Base-by-base conservation (phyloP, 2,329 filamentous ascomycete species). In the Paraphaeosphaeria minitans region DNA sequence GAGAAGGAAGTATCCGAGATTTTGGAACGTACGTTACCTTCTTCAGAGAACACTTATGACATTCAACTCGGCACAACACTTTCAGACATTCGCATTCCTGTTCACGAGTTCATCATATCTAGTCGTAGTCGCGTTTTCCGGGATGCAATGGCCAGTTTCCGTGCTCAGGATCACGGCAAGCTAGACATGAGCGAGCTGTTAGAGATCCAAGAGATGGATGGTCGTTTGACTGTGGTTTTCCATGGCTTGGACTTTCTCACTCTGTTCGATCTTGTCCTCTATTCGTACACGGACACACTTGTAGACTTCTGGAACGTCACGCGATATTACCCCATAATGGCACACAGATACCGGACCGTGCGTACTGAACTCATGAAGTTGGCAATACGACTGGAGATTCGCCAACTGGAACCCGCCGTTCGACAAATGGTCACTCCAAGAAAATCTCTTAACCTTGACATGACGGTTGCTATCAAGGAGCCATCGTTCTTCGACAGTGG, bases 261-360 rank as follows among this genome's bases (percentile, higher is more conserved):
- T 0, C 72, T 97, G 7, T 79, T 97, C 57, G 94, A 97, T 66
- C 67, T 98, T 10, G 85, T 90, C 1, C 80, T 94, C 10, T 97
- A 92, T 68, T 73, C 89, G 8, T 98, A 98, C 73, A 89, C 88
- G 6, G 95, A 98, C 71, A 82, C 81, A 4, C 79, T 93, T 16
- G 83, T 97, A 33, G 92, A 95, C 59, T 90, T 93, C 19, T 98
- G 95, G 95, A 91, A 93, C 64, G 88, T 90, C 62, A 89, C 89
- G 4, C 86, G 81, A 61, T 85, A 88, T 61, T 84, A 86, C 21
- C 85, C 88, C 2, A 79, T 85, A 12, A 80, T 89, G 72, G 89
- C 91, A 0, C 84, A 85, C 66, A 84, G 90, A 42, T 96, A 92
- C 73, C 89, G 93, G 24, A 88, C 93, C 68, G 84, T 96, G 19